Evolutionary conservation across 2,329 filamentous ascomycete genomes (phyloP), one percentile per base, ranked within the genome.

Genomic region (Trichoderma sp.): DNA sequence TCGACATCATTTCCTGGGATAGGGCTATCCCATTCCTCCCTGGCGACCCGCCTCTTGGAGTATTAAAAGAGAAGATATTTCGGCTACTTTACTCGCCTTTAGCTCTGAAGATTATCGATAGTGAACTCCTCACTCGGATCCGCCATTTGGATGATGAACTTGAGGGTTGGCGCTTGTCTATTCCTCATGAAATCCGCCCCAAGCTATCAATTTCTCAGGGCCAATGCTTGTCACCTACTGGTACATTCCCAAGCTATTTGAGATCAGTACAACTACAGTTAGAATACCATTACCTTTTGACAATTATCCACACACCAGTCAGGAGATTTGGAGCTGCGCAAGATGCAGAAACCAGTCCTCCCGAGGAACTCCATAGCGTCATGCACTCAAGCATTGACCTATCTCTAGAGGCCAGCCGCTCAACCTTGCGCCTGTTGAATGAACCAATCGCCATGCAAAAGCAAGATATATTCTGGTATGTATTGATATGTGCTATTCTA

Each of bases 331-430:
- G 60, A 21, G 49, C 49, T 16, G 49, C 49, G 21, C 60, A 64
- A 21, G 24, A 34, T 24, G 5, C 32, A 18, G 32, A 54, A 14
- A 39, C 49, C 6, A 55, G 32, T 24, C 49, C 49, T 1, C 60
- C 60, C 6, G 60, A 64, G 51, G 60, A 64, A 8, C 60, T 64
- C 21, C 60, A 64, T 14, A 64, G 49, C 24, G 60, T 51, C 21
- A 64, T 64, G 60, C 60, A 64, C 30, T 64, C 60, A 21, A 64
- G 60, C 32, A 64, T 64, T 24, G 60, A 64, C 16, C 7, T 64
- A 26, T 64, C 60, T 14, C 49, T 64, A 24, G 60, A 64, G 13
- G 60, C 60, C 16, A 64, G 60, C 24, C 60, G 49, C 16, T 64
- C 60, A 14, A 55, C 60, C 10, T 18, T 64, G 11, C 16, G 37